Percentiles rank a stretch among this genome's conserved stretches.
Conservation (phyloP, 805 yeast species). For the Starmerella bombicola region DNA sequence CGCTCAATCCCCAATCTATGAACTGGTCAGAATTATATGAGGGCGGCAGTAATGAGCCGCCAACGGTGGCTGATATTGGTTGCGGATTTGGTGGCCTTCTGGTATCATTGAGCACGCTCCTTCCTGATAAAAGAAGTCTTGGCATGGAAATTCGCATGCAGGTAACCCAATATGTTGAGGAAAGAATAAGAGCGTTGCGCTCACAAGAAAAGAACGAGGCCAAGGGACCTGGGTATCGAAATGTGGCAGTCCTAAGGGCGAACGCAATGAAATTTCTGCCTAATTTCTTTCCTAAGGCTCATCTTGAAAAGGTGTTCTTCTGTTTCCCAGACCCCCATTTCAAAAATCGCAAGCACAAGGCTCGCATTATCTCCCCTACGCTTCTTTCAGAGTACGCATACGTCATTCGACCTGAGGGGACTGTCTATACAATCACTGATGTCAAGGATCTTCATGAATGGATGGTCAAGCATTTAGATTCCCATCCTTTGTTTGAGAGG, state of each 20-base stretch:
- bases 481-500: conserved; percentile 83
- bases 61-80: conserved; percentile 78
- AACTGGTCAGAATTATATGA: conserved; percentile 78
- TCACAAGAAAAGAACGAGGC: conserved; percentile 33
- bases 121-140: conserved; percentile 60
- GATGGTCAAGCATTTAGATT: conserved; percentile 89
- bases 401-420: conserved; percentile 73
- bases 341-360: conserved; percentile 94
- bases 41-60: conserved; percentile 41
- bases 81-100: conserved; percentile 95
- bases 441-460: conserved; percentile 85
- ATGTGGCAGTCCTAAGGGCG: conserved; percentile 81
- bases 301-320: conserved; percentile 82
- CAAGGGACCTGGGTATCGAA: conserved; percentile 44
- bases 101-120: conserved; percentile 63
- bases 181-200: conserved; percentile 81
- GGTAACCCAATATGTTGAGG: conserved; percentile 94
- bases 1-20: conserved; percentile 68
- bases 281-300: conserved; percentile 75
- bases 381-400: conserved; percentile 85
- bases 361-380: conserved; percentile 85
- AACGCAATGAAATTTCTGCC: conserved; percentile 97
- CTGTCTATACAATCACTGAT: conserved; percentile 89
- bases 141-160: conserved; percentile 98
- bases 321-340: conserved; percentile 99